Conservation (phyloP, 306 rosid genomes). For the Arachis stenosperma region DNA sequence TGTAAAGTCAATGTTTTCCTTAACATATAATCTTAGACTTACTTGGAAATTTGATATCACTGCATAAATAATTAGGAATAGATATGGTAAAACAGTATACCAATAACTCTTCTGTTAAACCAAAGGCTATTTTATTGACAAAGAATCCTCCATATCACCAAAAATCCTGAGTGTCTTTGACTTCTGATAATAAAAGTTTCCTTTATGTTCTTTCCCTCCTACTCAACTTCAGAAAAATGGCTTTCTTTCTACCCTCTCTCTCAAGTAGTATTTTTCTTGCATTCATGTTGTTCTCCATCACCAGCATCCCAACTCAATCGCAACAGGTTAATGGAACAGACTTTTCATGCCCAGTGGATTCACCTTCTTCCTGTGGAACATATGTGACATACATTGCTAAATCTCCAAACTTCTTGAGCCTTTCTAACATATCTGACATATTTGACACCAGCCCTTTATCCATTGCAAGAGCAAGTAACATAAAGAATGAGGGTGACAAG, state of each 20-base stretch:
- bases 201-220: slow-evolving; percentile 8
- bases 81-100: neutral
- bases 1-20: neutral
- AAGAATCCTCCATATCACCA: slow-evolving; percentile 26
- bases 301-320: slow-evolving; percentile 46
- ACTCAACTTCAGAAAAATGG: slow-evolving; percentile 52
- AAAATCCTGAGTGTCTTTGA: neutral
- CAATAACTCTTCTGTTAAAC: slow-evolving; percentile 15
- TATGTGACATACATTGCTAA: slow-evolving; percentile 65
- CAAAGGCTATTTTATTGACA: slow-evolving; percentile 30
- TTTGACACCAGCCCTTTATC: slow-evolving; percentile 57
- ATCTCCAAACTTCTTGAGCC: slow-evolving; percentile 52
- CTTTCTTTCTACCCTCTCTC: slow-evolving; percentile 38
- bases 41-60: too few species aligned
- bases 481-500: slow-evolving; percentile 28
- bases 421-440: slow-evolving; percentile 57
- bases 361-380: slow-evolving; percentile 56
- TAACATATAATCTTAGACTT: too few species aligned
- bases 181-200: neutral
- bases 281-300: slow-evolving; percentile 42
- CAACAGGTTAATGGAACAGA: slow-evolving; percentile 38
- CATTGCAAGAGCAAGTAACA: slow-evolving; percentile 70
- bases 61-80: neutral
- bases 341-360: slow-evolving; percentile 61
- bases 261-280: slow-evolving; percentile 38